Percentiles rank a stretch among this genome's conserved stretches.
Conservation (phyloP, 208 protist genomes). For the Crithidia expoeki region DNA sequence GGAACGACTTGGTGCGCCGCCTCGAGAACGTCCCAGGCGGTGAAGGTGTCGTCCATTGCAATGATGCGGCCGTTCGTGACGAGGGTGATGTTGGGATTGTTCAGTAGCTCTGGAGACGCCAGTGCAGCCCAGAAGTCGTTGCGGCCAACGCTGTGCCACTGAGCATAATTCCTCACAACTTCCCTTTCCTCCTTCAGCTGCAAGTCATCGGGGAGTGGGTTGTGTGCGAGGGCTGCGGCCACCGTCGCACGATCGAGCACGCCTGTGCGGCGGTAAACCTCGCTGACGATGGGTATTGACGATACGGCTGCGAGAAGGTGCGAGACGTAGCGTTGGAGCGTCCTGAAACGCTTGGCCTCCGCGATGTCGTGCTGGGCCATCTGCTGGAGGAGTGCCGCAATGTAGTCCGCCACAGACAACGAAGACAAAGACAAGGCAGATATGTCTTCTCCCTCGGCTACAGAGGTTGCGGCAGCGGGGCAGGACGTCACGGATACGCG, state of each 20-base stretch:
- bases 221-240: conserved; percentile 2
- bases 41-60: conserved; percentile 42
- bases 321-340: conserved; percentile 14
- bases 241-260: conserved; percentile 8
- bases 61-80: conserved; percentile 59
- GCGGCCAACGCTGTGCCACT: background rate
- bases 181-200: background rate
- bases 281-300: background rate
- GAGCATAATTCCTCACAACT: background rate
- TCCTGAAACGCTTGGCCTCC: conserved; percentile 7
- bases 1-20: conserved; percentile 22
- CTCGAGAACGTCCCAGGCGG: conserved; percentile 39
- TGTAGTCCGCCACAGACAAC: background rate
- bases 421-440: too few species aligned
- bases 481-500: conserved; percentile 21
- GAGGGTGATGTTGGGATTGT: conserved; percentile 13
- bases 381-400: conserved; percentile 13
- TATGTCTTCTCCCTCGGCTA: too few species aligned
- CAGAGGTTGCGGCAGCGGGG: background rate
- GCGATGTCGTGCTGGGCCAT: conserved; percentile 2
- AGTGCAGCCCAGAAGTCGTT: conserved; percentile 16
- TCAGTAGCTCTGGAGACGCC: background rate
- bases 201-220: conserved; percentile 19
- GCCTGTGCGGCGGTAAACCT: background rate
- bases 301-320: conserved; percentile 4